Conservation (phyloP, 345 rosid genomes). For the Clarkia xantiana region DNA sequence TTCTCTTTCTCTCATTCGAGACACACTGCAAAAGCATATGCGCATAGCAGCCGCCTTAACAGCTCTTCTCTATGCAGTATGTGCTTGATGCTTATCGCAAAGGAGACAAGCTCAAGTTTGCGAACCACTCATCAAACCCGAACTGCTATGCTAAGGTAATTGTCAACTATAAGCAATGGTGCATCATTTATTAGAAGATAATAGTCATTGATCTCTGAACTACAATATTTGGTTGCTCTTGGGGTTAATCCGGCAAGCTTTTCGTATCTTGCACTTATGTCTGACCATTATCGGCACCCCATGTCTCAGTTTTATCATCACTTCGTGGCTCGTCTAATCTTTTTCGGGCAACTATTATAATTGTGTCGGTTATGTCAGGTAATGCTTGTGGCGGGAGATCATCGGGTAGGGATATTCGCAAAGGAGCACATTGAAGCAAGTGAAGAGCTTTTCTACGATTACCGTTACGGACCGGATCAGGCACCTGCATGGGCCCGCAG, state of each 20-base stretch:
- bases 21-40: too few relatives aligned
- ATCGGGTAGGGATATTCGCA: conserved; percentile 89
- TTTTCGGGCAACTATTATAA: too few relatives aligned
- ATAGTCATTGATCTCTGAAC: too few relatives aligned
- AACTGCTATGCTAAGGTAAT: conserved; percentile 94
- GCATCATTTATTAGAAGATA: too few relatives aligned
- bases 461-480: conserved; percentile 92
- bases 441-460: conserved; percentile 92
- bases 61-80: conserved; percentile 28
- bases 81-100: conserved; percentile 95
- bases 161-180: background rate
- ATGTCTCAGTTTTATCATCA: background rate
- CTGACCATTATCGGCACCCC: too few relatives aligned
- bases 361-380: conserved; percentile 62
- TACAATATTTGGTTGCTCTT: too few relatives aligned
- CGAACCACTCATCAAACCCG: conserved; percentile 88
- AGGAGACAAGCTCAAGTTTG: conserved; percentile 97
- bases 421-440: conserved; percentile 87
- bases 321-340: conserved; percentile 2
- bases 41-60: too few relatives aligned
- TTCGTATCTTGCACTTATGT: too few relatives aligned
- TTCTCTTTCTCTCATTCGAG: too few relatives aligned
- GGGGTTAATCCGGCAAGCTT: too few relatives aligned
- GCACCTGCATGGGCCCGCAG: conserved; percentile 96
- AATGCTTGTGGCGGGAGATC: conserved; percentile 98